Evolutionary conservation across 179 eudicot species (phyloP), one percentile per base, ranked within the genome.

Genomic region (Corrigiola litoralis): DNA sequence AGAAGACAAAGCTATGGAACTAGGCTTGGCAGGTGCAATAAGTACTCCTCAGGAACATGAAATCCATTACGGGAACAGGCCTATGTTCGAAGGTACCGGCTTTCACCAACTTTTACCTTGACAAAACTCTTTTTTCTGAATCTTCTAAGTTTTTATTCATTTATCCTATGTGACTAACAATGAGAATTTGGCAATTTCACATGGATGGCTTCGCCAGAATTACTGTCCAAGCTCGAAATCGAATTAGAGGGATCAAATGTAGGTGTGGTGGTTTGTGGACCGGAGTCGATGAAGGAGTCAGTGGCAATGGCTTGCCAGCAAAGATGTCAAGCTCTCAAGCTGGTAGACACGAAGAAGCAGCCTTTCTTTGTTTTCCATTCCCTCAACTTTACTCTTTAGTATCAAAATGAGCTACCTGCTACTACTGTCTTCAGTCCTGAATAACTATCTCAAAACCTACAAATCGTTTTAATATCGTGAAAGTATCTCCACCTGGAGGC

Each of bases 241-340:
- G 80, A 82, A 56, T 58, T 67, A 17, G 70, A 69, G 4, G 86
- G 71, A 38, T 75, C 81, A 1, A 76, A 59, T 57, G 64, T 82
- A 3, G 94, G 87, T 51, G 87, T 87, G 4, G 79, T 82, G 28
- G 88, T 90, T 37, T 87, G 92, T 72, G 97, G 95, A 55, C 89
- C 95, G 1, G 92, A 90, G 69, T 29, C 81, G 29, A 75, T 90
- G 95, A 84, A 85, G 74, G 85, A 82, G 56, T 79, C 88, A 1
- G 89, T 85, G 42, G 97, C 95, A 63, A 70, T 70, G 55, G 67
- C 79, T 41, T 87, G 87, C 80, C 77, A 63, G 37, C 65, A 75
- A 59, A 70, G 50, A 51, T 63, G 72, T 69, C 73, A 60, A 69
- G 38, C 63, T 58, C 56, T 49, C 31, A 59, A 61, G 38, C 69